Evolutionary conservation across 768 basidiomycete genomes (phyloP).

Genomic region (Leccinum subgranulosum): DNA sequence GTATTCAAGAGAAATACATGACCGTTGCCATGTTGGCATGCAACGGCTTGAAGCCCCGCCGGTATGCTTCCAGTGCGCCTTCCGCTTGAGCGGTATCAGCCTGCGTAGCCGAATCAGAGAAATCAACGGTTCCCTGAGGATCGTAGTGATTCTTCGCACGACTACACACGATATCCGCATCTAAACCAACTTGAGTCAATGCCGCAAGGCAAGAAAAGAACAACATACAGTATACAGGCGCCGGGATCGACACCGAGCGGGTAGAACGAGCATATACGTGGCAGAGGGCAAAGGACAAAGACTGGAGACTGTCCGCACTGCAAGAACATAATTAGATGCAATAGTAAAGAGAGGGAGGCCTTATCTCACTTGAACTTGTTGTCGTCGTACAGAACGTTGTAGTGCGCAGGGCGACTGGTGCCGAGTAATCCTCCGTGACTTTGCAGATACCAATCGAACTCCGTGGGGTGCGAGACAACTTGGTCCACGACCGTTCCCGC

Average conservation of each 20-base stretch:
- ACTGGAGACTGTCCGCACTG: constrained; percentile 68
- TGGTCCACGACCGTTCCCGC: constrained; percentile 79
- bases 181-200: constrained; percentile 33
- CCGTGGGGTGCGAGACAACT: constrained; percentile 65
- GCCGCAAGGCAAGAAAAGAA: neutral
- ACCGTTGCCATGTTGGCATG: constrained; percentile 45
- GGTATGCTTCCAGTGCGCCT: constrained; percentile 46
- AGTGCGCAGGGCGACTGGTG: constrained; percentile 67
- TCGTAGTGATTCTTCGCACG: constrained; percentile 81
- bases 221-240: constrained; percentile 73
- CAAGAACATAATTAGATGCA: constrained; percentile 7
- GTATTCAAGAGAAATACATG: constrained; percentile 57
- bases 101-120: constrained; percentile 58
- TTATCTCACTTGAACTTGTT: constrained; percentile 54
- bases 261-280: constrained; percentile 81
- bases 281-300: constrained; percentile 69
- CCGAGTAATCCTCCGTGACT: constrained; percentile 77
- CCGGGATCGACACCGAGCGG: constrained; percentile 78
- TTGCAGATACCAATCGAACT: constrained; percentile 77
- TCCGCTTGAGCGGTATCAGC: constrained; percentile 40
- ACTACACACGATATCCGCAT: constrained; percentile 74
- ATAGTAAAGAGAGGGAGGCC: neutral
- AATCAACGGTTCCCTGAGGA: constrained; percentile 53
- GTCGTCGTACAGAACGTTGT: constrained; percentile 43
- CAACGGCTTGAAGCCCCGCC: constrained; percentile 52